Evolutionary conservation across 202 grass and related monocot species (phyloP).

Genomic region (Sporobolus alterniflorus): DNA sequence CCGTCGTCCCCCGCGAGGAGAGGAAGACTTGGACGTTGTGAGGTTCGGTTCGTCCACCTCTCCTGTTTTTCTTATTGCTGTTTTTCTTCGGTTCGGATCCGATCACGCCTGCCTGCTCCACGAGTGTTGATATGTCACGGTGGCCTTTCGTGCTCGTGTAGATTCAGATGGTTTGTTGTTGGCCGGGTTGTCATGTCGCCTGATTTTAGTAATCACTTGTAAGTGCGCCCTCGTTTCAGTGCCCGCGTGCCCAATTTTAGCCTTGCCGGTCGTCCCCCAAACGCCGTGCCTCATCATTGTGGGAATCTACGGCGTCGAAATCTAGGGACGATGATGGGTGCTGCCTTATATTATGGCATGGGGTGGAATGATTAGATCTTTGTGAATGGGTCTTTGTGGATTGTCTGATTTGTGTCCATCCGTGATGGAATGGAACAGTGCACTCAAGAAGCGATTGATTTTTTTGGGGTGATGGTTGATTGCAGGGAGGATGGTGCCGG

Average conservation of each 20-base stretch:
- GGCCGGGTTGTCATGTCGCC: constrained; percentile 34
- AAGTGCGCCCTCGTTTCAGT: constrained; percentile 1
- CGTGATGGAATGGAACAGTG: background rate
- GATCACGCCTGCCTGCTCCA: too few species aligned
- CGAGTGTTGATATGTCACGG: background rate
- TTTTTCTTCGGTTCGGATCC: background rate
- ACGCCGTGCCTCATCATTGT: constrained; percentile 43
- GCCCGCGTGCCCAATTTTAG: constrained; percentile 38
- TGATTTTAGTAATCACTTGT: constrained; percentile 41
- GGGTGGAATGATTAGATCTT: constrained; percentile 41
- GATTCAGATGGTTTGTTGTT: constrained; percentile 31
- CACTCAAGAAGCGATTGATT: constrained; percentile 13
- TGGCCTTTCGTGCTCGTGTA: background rate
- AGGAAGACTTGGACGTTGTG: background rate
- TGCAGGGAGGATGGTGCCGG: constrained; percentile 27
- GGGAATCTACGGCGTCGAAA: constrained; percentile 45
- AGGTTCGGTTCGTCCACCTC: constrained; percentile 18
- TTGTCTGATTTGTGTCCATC: background rate
- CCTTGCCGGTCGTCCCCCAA: background rate
- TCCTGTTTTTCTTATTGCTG: background rate
- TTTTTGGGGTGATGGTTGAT: background rate
- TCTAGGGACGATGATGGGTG: constrained; percentile 6
- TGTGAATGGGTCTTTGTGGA: too few species aligned
- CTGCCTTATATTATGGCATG: constrained; percentile 7
- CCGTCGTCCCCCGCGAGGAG: background rate